Conservation (phyloP, 495 filamentous ascomycete genomes). For the Margaritispora aquatica region DNA sequence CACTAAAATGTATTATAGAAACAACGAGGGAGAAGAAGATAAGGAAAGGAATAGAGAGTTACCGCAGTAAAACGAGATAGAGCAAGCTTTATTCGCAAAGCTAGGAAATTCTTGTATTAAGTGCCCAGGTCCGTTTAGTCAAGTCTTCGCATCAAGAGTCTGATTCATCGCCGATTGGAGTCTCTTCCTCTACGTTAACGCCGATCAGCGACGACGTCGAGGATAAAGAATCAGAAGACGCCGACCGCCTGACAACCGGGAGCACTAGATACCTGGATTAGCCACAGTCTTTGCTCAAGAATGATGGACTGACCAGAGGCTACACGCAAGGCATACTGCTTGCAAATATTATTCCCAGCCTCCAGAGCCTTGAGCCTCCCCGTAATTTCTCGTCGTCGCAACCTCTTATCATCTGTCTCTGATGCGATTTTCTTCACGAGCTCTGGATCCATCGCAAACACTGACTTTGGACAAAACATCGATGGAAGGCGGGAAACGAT, state of each 20-base stretch:
- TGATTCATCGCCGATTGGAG: not conserved
- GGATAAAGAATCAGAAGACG: not conserved
- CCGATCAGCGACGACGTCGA: not conserved
- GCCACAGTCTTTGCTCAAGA: not conserved
- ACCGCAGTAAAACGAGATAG: no score
- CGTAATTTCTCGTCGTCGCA: constrained; percentile 13
- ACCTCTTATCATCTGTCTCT: constrained; percentile 13
- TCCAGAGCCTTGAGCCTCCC: constrained; percentile 21
- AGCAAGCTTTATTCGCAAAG: no score
- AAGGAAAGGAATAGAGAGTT: no score
- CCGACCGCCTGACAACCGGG: not conserved
- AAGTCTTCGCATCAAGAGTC: not conserved
- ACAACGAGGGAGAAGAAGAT: no score
- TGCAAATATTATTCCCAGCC: constrained; percentile 23
- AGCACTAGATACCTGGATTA: constrained; percentile 1
- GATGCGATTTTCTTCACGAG: constrained; percentile 11
- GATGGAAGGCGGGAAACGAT: not conserved
- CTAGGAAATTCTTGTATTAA: no score
- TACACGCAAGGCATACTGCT: constrained; percentile 15
- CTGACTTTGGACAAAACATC: constrained; percentile 13
- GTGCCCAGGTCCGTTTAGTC: no score
- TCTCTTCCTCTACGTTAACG: not conserved
- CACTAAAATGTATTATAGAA: no score
- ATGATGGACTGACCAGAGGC: constrained; percentile 1
- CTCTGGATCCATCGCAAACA: constrained; percentile 11